Percentiles rank a stretch among this genome's conserved stretches.
Evolutionary conservation across 139 green algal species (phyloP).

Genomic region (Micractinium conductrix): DNA sequence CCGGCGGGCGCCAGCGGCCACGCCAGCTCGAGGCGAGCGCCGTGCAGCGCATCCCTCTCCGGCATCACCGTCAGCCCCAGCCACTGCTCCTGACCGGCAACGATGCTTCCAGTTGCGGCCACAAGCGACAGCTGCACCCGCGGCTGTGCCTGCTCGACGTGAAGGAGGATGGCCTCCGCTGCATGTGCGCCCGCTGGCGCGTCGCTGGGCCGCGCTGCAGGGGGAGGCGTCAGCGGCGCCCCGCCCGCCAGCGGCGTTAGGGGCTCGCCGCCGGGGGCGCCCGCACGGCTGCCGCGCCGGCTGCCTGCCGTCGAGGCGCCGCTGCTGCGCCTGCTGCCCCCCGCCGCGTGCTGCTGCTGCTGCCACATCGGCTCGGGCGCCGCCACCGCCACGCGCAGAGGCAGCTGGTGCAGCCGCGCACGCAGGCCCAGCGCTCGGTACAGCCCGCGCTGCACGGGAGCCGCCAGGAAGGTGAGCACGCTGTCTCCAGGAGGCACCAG

Average conservation of each 20-base stretch:
- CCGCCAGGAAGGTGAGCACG: conserved; percentile 48
- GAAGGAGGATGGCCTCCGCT: conserved; percentile 45
- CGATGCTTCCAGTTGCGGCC: conserved; percentile 34
- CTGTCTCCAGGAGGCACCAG: conserved; percentile 51
- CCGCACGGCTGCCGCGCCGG: conserved; percentile 2
- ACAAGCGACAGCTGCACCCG: conserved; percentile 34
- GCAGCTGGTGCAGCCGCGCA: conserved; percentile 19
- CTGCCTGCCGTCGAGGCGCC: neutral
- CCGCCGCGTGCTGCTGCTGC: neutral
- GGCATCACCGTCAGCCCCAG: conserved; percentile 55
- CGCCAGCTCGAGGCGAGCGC: conserved; percentile 24
- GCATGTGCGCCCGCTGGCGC: neutral
- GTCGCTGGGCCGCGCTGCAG: neutral
- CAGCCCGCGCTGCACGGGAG: conserved; percentile 55
- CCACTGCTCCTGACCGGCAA: conserved; percentile 60
- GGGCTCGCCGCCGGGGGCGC: neutral
- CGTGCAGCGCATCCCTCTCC: conserved; percentile 41
- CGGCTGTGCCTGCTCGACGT: conserved; percentile 34
- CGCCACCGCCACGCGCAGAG: conserved; percentile 3
- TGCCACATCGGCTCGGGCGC: conserved; percentile 1
- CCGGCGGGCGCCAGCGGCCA: conserved; percentile 14
- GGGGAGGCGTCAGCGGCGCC: neutral
- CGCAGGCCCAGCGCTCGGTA: conserved; percentile 54
- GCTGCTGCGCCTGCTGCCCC: neutral
- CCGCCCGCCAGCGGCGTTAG: neutral